phyloP scores from a whole-genome alignment of 805 yeast species.

The Yamadazyma olivae region DNA sequence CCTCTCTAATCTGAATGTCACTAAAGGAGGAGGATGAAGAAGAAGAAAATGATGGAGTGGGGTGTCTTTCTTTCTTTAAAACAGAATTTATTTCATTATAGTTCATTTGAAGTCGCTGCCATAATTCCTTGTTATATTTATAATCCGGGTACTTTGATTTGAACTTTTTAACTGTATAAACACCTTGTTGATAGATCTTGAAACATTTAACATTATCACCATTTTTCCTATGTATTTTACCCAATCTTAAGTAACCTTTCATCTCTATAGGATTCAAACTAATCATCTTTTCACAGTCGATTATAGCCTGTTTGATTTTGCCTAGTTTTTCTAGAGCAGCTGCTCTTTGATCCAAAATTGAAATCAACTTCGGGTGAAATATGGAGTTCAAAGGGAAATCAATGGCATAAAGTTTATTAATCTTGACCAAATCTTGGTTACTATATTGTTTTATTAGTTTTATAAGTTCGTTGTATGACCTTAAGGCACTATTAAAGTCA shows the following conservation, averaged over 20 bases:
- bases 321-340: constrained; percentile 46
- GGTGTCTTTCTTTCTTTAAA: constrained; percentile 14
- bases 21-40: neutral
- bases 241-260: constrained; percentile 47
- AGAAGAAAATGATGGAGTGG: neutral
- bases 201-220: constrained; percentile 33
- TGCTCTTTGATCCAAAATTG: constrained; percentile 44
- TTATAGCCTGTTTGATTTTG: constrained; percentile 26
- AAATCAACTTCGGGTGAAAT: constrained; percentile 34
- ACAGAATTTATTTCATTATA: constrained; percentile 19
- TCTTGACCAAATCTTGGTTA: constrained; percentile 11
- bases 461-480: constrained; percentile 24
- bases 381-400: constrained; percentile 27
- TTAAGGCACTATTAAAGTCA: constrained; percentile 26
- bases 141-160: constrained; percentile 21
- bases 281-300: constrained; percentile 35
- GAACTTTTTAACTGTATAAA: constrained; percentile 32
- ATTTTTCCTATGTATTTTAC: constrained; percentile 29
- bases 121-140: constrained; percentile 17
- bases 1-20: neutral
- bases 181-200: constrained; percentile 33
- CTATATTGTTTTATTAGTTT: constrained; percentile 15
- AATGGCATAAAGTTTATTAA: constrained; percentile 20
- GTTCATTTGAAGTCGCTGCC: constrained; percentile 20
- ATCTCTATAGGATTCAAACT: constrained; percentile 42